Evolutionary conservation across 352 stramenopile genomes (phyloP), one percentile per base, ranked within the genome.

Genomic region (Phytophthora sojae): DNA sequence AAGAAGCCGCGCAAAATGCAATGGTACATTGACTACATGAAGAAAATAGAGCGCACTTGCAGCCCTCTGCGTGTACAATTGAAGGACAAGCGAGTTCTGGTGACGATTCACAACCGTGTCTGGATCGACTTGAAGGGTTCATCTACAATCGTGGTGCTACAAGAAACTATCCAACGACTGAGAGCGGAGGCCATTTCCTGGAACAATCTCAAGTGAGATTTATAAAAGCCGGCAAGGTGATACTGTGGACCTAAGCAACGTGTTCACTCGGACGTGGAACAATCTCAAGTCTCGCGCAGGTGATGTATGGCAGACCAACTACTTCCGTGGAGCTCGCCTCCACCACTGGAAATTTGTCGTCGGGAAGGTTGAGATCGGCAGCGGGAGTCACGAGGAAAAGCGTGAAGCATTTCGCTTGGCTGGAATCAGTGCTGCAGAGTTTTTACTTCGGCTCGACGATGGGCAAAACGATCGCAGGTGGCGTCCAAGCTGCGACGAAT

Each of bases 361-460:
- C 14, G 85, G 75, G 3, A 87, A 82, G 19, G 71, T 93, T 7
- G 85, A 91, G 47, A 77, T 93, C 29, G 85, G 83, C 3, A 89
- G 80, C 23, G 81, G 83, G 9, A 90, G 83, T 50, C 69, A 85
- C 25, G 72, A 79, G 15, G 66, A 82, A 9, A 85, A 81, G 32
- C 66, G 74, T 9, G 68, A 76, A 30, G 81, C 80, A 56, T 88
- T 83, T 21, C 69, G 74, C 2, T 29, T 81, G 6, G 85, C 80
- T 1, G 62, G 69, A 14, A 54, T 58, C 8, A 76, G 72, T 9
- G 69, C 81, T 14, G 77, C 79, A 45, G 53, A 57, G 0, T 88
- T 90, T 49, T 45, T 91, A 8, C 56, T 78, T 61, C 4, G 29
- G 6, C 23, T 75, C n/a, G 54, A 67, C 17, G 65, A 76, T 58